Base-by-base conservation (phyloP, 2,329 filamentous ascomycete genomes). In the Fusarium sp. region DNA sequence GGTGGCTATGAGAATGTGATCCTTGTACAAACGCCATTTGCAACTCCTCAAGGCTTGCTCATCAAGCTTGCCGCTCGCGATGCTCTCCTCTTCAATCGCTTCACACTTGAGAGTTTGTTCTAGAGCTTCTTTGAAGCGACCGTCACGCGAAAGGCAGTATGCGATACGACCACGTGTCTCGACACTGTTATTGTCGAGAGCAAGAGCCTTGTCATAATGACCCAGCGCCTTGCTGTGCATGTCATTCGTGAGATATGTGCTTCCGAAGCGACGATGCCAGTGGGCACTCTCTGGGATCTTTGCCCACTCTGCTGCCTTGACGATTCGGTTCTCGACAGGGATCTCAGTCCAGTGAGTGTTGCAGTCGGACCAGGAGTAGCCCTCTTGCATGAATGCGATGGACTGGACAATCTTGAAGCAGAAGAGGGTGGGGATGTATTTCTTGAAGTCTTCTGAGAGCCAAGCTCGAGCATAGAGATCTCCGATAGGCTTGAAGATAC, bases 361-460 rank as follows among this genome's bases (percentile, higher is more conserved):
- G 9, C 79, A 80, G 42, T 82, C 79, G 1, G 79, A 78, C 80
- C 81, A 84, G 0, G 79, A 81, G 59, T 79, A 75, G 5, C 81
- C 83, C 4, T 79, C 78, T 19, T 83, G 78, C 75, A 84, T 80
- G 6, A 81, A 81, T 10, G 83, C 81, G 35, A 83, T 77, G 45
- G 79, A 81, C 62, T 84, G 83, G 8, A 84, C 83, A 41, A 84
- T 83, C 60, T 83, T 82, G 67, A 84, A 83, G 69, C 83, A 84
- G 62, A 84, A 82, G 0, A 82, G 70, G 0, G 83, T 83, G 10
- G 83, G 82, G 10, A 84, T 74, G 39, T 84, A 84, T 38, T 75
- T 76, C 31, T 77, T 71, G 33, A 79, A 83, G 8, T 78, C 75
- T 8, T 75, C 73, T 0, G 79, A 79, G 0, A 84, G 77, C 83